A percentile compares a stretch with the other conserved stretches of the same genome.
phyloP scores from a whole-genome alignment of 208 protist species.

The Angomonas ambiguus region DNA sequence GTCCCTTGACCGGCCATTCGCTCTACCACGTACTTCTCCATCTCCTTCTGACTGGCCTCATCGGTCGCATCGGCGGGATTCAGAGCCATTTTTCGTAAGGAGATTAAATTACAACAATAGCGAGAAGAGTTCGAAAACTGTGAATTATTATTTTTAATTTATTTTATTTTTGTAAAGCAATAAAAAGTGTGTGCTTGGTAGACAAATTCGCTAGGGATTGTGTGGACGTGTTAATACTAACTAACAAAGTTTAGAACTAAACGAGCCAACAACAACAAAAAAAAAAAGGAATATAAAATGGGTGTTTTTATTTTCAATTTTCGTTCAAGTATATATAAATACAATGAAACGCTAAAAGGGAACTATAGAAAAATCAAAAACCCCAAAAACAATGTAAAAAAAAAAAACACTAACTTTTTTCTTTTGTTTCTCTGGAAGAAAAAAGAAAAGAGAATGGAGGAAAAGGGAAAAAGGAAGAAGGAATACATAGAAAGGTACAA shows the following conservation, averaged over 20 bases:
- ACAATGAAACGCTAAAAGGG: too few relatives aligned
- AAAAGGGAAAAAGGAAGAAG: not conserved
- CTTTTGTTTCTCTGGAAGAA: not conserved
- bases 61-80: slow-evolving; percentile 64
- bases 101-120: too few relatives aligned
- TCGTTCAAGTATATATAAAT: too few relatives aligned
- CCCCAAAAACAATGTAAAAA: not conserved
- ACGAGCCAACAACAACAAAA: slow-evolving; percentile 15
- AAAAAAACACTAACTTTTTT: not conserved
- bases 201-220: too few relatives aligned
- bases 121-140: slow-evolving; percentile 14
- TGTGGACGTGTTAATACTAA: slow-evolving; percentile 11
- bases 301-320: slow-evolving; percentile 8
- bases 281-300: slow-evolving; percentile 16
- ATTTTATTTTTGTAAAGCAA: slow-evolving; percentile 21
- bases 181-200: too few relatives aligned
- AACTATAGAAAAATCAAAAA: slow-evolving; percentile 2
- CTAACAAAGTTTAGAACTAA: slow-evolving; percentile 7
- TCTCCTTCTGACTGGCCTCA: slow-evolving; percentile 65
- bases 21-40: slow-evolving; percentile 87
- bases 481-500: slow-evolving; percentile 12
- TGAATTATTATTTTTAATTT: slow-evolving; percentile 14
- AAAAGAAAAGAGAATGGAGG: not conserved
- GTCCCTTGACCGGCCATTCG: slow-evolving; percentile 95
- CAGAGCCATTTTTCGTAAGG: slow-evolving; percentile 39